These are phyloP conservation scores for Stachybotrys chlorohalonatus DNA, from an alignment of 2,329 filamentous ascomycete genomes.

Conservation along the genomic window DNA sequence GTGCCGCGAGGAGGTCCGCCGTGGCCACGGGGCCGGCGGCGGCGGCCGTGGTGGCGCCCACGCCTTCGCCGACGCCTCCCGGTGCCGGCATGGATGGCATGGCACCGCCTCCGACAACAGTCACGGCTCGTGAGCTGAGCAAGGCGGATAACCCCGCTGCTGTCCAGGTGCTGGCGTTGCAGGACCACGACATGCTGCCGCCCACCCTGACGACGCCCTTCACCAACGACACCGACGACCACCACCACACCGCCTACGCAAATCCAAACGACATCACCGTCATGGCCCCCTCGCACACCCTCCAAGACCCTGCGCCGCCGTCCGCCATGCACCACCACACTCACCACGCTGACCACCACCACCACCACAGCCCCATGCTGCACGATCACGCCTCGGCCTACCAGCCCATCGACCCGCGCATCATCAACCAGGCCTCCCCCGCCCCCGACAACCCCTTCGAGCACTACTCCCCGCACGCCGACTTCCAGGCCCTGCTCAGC, in stretches of 20 bases:
- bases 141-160: neutral
- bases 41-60: constrained; percentile 2
- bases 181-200: constrained; percentile 16
- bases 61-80: neutral
- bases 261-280: constrained; percentile 39
- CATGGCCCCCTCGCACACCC: constrained; percentile 28
- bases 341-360: constrained; percentile 13
- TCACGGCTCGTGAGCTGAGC: neutral
- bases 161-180: constrained; percentile 14
- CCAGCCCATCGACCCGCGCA: constrained; percentile 52
- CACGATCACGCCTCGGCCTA: constrained; percentile 29
- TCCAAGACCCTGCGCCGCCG: constrained; percentile 11
- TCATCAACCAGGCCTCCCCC: constrained; percentile 36
- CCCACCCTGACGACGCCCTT: constrained; percentile 9
- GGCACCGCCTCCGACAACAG: neutral
- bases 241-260: constrained; percentile 30
- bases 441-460: constrained; percentile 27
- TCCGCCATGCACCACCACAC: constrained; percentile 4
- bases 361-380: constrained; percentile 24
- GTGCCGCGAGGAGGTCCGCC: constrained; percentile 9
- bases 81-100: neutral
- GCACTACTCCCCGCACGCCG: constrained; percentile 31
- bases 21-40: constrained; percentile 1
- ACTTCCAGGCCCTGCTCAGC: constrained; percentile 46
- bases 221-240: constrained; percentile 12